Percentiles rank a stretch among this genome's conserved stretches.
These are phyloP conservation scores for Musa acuminata DNA, from an alignment of 176 grass and related monocot species.

Conservation along the genomic window DNA sequence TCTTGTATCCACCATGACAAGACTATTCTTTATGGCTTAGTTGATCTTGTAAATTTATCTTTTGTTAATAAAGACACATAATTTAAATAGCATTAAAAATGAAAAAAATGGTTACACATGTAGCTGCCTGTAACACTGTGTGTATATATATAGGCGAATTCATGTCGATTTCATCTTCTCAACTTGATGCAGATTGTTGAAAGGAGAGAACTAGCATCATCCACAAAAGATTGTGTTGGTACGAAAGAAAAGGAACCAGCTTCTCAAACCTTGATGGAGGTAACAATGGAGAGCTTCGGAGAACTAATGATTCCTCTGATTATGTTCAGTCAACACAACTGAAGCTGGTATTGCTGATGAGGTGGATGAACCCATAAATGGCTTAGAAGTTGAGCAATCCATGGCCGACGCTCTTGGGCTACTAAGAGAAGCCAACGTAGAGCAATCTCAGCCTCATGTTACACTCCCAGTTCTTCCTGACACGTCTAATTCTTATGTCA, in stretches of 20 bases:
- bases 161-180: background rate
- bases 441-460: slow-evolving; percentile 6
- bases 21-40: too few relatives aligned
- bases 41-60: too few relatives aligned
- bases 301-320: background rate
- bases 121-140: too few relatives aligned
- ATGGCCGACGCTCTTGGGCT: slow-evolving; percentile 22
- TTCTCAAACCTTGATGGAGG: too few relatives aligned
- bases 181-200: slow-evolving; percentile 63
- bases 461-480: slow-evolving; percentile 9
- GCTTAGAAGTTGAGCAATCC: slow-evolving; percentile 22
- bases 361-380: slow-evolving; percentile 21
- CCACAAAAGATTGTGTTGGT: slow-evolving; percentile 43
- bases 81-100: too few relatives aligned
- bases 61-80: too few relatives aligned
- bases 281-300: background rate
- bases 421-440: slow-evolving; percentile 7
- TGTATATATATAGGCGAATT: too few relatives aligned
- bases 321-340: slow-evolving; percentile 9
- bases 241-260: slow-evolving; percentile 30
- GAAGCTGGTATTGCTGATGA: slow-evolving; percentile 2
- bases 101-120: too few relatives aligned
- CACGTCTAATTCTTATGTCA: too few relatives aligned
- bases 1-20: too few relatives aligned
- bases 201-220: slow-evolving; percentile 53